Base-by-base conservation (phyloP, 108 stramenopile genomes). In the Seminavis robusta region DNA sequence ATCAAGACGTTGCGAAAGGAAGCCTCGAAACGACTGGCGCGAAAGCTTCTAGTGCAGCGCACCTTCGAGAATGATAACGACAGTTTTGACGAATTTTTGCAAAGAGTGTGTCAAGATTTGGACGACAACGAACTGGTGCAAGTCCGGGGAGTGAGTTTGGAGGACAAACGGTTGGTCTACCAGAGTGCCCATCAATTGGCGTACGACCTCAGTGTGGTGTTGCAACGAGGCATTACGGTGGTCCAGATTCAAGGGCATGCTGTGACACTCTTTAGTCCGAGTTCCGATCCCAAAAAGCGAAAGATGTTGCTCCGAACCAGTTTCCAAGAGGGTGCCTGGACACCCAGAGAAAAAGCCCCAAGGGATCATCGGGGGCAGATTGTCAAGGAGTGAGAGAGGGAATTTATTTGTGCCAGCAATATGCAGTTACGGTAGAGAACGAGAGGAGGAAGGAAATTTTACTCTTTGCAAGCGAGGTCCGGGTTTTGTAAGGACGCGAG, bases 291-390 rank as follows among this genome's bases (percentile, higher is more conserved):
- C 5, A 38, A 30, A 16, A 27, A 26, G 10, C 30, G 45, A 5
- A 63, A 69, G 39, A 47, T 79, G 24, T n/a, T 56, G 13, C 59
- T 72, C 1, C 55, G 72, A 44, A 71, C 78, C 2, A 74, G 73
- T 60, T 68, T 66, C 9, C 65, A 74, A 51, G 58, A 66, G 31
- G 68, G 63, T 33, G 23, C 31, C 8, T 79, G 78, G 78, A 60
- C 16, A 10, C 11, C 23, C 3, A 44, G 63, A 33, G 38, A 46
- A 3, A 79, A 79, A 40, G 19, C 68, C n/a, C 44, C 25, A 23
- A 46, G 73, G 17, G 78, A 79, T 47, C 21, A 70, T 25, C 20
- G 73, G 15, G 77, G 78, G 38, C 71, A 73, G 33, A 73, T 78
- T 34, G 61, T 78, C 33, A 67, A 44, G 11, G 70, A 68, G n/a